A percentile compares a stretch with the other conserved stretches of the same genome.
phyloP scores from a whole-genome alignment of 768 basidiomycete species.

The Neoboletus brunneissimus region DNA sequence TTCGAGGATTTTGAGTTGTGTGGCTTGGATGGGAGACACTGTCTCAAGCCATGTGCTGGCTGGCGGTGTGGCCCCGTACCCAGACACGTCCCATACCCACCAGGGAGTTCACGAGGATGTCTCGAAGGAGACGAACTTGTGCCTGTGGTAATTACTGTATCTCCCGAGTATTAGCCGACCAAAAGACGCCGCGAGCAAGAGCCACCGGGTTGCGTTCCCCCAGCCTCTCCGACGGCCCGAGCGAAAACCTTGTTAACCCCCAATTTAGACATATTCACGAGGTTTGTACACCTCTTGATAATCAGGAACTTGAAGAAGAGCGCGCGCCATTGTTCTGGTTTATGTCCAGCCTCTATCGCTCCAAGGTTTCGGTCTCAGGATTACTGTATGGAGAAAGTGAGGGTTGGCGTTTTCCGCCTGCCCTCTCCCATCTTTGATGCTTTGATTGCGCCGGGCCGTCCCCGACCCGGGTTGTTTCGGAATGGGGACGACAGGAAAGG shows the following conservation, averaged over 20 bases:
- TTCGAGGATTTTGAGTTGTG: neutral
- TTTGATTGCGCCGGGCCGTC: neutral
- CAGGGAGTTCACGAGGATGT: neutral
- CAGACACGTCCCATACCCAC: neutral
- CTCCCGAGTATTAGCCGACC: neutral
- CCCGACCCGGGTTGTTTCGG: neutral
- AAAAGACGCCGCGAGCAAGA: neutral
- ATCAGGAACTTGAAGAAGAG: neutral
- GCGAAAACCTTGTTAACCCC: conserved; percentile 8
- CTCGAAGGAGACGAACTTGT: neutral
- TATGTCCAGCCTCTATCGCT: neutral
- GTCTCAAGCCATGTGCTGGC: neutral
- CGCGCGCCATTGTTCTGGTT: neutral
- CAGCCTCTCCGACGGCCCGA: neutral
- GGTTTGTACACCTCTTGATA: neutral
- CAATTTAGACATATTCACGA: conserved; percentile 10
- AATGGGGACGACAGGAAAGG: neutral
- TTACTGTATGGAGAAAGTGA: conserved; percentile 1
- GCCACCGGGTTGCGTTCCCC: neutral
- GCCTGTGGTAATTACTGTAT: neutral
- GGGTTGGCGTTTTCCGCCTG: neutral
- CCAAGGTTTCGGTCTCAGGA: neutral
- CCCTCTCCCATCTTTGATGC: neutral
- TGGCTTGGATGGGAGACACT: neutral
- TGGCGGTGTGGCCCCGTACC: neutral